These are phyloP conservation scores for Beta lomatogona DNA, from an alignment of 179 eudicot genomes.

Conservation along the genomic window DNA sequence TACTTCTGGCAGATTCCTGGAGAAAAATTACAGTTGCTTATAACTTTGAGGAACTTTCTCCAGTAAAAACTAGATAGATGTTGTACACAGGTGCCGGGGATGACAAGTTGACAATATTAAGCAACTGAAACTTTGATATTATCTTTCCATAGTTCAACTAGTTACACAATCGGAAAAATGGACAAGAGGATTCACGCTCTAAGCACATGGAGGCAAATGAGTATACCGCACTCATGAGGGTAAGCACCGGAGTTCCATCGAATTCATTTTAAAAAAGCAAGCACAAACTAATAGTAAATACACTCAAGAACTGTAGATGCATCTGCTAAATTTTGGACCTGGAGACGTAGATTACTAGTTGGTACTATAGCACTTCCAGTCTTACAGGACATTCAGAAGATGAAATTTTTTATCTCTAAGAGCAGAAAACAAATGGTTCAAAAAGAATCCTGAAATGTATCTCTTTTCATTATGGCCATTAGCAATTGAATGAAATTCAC, in stretches of 20 bases:
- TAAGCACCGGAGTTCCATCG: neutral
- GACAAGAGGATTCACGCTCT: neutral
- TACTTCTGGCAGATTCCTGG: conserved; percentile 95
- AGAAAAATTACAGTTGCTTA: conserved; percentile 13
- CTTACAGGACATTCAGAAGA: neutral
- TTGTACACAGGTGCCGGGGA: neutral
- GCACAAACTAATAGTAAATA: too few relatives aligned
- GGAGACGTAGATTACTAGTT: neutral
- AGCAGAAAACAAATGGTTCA: neutral
- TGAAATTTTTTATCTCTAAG: neutral
- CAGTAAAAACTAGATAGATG: neutral
- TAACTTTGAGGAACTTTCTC: neutral
- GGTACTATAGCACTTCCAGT: neutral
- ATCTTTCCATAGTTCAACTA: neutral
- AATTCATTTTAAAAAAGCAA: too few relatives aligned
- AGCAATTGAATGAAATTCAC: neutral
- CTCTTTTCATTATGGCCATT: neutral
- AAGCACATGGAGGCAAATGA: neutral
- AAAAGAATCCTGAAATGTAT: neutral
- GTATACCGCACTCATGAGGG: neutral
- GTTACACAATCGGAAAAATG: neutral
- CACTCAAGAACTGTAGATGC: neutral
- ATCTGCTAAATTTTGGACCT: neutral
- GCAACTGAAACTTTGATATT: neutral
- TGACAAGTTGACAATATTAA: neutral